A percentile compares a stretch with the other conserved stretches of the same genome.
Evolutionary conservation across 768 basidiomycete species (phyloP).

Genomic region (Cystofilobasidium capitatum): DNA sequence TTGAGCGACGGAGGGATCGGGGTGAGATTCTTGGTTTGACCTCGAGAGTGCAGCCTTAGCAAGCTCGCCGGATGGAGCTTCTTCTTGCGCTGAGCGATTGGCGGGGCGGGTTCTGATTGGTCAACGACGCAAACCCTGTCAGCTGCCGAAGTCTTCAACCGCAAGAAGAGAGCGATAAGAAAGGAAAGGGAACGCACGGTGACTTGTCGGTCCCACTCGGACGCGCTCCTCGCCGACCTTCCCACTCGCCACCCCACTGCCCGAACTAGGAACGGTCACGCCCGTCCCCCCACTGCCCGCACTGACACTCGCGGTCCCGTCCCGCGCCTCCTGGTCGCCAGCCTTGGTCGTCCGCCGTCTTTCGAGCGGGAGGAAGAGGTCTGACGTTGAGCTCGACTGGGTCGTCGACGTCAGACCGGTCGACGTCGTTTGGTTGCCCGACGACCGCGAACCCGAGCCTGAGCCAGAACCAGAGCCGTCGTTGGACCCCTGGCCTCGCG

Average conservation of each 20-base stretch:
- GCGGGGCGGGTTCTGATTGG: too few relatives aligned
- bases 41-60: not conserved
- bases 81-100: not conserved
- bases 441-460: too few relatives aligned
- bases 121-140: too few relatives aligned
- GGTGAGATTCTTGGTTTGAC: not conserved
- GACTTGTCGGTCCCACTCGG: too few relatives aligned
- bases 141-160: too few relatives aligned
- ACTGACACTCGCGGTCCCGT: not conserved
- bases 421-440: not conserved
- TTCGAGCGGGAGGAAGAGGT: not conserved
- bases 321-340: not conserved
- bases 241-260: not conserved
- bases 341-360: not conserved
- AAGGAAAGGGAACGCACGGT: too few relatives aligned
- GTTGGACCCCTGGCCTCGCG: too few relatives aligned
- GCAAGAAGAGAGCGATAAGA: too few relatives aligned
- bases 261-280: not conserved
- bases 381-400: not conserved
- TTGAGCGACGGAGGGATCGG: not conserved
- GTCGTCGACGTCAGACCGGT: constrained; percentile 3
- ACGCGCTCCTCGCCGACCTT: too few relatives aligned
- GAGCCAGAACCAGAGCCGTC: not conserved
- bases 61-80: not conserved
- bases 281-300: not conserved